Conservation (phyloP, 2,329 filamentous ascomycete genomes). For the Atkinsonella texensis region DNA sequence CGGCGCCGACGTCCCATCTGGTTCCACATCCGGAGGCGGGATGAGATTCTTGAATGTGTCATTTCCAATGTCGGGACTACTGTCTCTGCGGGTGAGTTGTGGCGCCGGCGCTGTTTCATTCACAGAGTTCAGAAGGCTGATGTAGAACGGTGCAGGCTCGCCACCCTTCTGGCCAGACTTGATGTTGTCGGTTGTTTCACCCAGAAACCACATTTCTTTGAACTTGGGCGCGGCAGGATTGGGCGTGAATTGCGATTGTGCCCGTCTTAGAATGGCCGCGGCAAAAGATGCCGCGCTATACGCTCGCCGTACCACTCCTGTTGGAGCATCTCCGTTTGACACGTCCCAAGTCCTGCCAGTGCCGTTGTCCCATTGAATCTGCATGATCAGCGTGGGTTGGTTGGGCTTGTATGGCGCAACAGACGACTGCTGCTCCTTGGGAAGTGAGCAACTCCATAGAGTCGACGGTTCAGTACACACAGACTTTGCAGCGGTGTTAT, state of each 20-base stretch:
- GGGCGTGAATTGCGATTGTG: constrained; percentile 28
- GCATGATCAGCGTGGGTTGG: constrained; percentile 67
- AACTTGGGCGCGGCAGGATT: constrained; percentile 46
- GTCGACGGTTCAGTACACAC: constrained; percentile 62
- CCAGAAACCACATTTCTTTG: constrained; percentile 68
- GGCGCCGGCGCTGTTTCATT: constrained; percentile 20
- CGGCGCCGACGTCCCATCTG: constrained; percentile 60
- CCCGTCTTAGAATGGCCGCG: constrained; percentile 12
- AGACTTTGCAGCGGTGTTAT: constrained; percentile 49
- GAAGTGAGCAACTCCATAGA: constrained; percentile 77
- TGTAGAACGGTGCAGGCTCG: constrained; percentile 80
- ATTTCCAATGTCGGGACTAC: constrained; percentile 11
- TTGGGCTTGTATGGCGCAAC: constrained; percentile 51
- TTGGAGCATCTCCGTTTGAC: constrained; percentile 23
- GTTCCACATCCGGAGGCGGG: constrained; percentile 48
- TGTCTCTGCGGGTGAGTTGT: constrained; percentile 14
- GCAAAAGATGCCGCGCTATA: constrained; percentile 14
- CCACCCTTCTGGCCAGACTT: constrained; percentile 57
- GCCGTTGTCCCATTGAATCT: constrained; percentile 62
- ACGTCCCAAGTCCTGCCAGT: constrained; percentile 38
- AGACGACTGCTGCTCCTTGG: constrained; percentile 60
- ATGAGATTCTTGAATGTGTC: constrained; percentile 32
- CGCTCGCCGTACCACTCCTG: constrained; percentile 14
- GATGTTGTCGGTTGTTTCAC: constrained; percentile 72
- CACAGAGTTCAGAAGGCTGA: constrained; percentile 51